phyloP scores from a whole-genome alignment of 2,329 filamentous ascomycete genomes.

The Mycosphaerella sp. region DNA sequence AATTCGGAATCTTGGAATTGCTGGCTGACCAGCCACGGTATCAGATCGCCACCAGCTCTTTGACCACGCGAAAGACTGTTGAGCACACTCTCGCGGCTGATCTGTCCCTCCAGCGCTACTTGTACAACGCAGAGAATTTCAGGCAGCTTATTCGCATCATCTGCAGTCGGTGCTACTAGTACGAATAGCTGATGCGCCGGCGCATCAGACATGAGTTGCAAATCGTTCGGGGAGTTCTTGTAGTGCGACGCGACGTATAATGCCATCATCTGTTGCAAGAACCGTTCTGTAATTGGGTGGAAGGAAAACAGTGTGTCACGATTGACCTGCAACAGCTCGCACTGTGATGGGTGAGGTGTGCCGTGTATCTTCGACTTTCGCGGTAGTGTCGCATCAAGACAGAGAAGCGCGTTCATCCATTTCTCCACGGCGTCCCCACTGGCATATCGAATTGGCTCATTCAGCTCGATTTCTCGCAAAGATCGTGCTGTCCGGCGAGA shows the following conservation, averaged over 20 bases:
- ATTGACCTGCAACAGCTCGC: slow-evolving; percentile 89
- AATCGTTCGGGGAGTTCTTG: slow-evolving; percentile 95
- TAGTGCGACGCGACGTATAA: slow-evolving; percentile 96
- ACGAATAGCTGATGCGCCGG: slow-evolving; percentile 96
- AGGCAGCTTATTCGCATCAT: slow-evolving; percentile 70
- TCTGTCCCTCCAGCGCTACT: slow-evolving; percentile 87
- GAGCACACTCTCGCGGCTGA: slow-evolving; percentile 86
- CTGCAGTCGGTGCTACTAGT: slow-evolving; percentile 76
- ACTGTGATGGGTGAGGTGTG: slow-evolving; percentile 84
- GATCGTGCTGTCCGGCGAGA: slow-evolving; percentile 63
- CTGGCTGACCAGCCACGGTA: slow-evolving; percentile 95
- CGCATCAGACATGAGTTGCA: slow-evolving; percentile 98
- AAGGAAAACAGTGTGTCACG: slow-evolving; percentile 97
- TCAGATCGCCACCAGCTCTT: slow-evolving; percentile 83
- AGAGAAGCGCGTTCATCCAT: slow-evolving; percentile 92
- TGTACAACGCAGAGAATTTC: slow-evolving; percentile 95
- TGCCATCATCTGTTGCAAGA: slow-evolving; percentile 96
- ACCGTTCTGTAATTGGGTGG: slow-evolving; percentile 93
- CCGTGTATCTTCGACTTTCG: slow-evolving; percentile 69
- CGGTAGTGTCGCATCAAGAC: slow-evolving; percentile 85
- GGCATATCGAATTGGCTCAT: slow-evolving; percentile 91
- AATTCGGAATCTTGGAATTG: slow-evolving; percentile 99
- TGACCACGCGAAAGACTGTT: slow-evolving; percentile 85
- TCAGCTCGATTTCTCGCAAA: slow-evolving; percentile 83
- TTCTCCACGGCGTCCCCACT: slow-evolving; percentile 87